Evolutionary conservation across 2,329 filamentous ascomycete species (phyloP), one percentile per base, ranked within the genome.

Genomic region (Diaporthe ampelina): DNA sequence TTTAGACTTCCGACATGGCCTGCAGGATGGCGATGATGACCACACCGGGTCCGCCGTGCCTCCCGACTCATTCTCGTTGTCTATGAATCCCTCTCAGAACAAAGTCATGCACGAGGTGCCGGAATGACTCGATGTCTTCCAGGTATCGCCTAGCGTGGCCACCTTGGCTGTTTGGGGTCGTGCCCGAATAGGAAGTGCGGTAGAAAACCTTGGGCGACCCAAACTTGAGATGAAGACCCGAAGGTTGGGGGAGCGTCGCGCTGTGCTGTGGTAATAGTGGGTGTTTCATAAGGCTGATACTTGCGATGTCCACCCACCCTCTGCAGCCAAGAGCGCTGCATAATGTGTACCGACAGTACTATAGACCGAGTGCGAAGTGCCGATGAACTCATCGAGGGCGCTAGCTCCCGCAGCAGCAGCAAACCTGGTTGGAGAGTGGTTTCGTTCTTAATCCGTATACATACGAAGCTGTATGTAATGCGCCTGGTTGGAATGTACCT

Each of bases 121-220:
- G 32, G 15, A 68, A 68, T 68, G 63, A 68, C 63, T 68, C 63
- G n/a, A 54, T 40, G 24, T 4, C 15, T 0, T 35, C 21, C 63
- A 29, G 19, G n/a, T 40, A 13, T 10, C 48, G 63, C 32, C 21
- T 24, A 29, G 48, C 45, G n/a, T 17, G 61, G 4, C 32, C n/a
- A 21, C 32, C 63, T 68, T 68, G 63, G 63, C 63, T 68, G 63
- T 68, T 68, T 54, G 63, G 63, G 63, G 29, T 67, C 61, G 61
- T 67, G 32, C 29, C 24, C 45, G 32, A 68, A 21, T 54, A 26
- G 63, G 63, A 9, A 68, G 48, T 54, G 32, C 45, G 45, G n/a
- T 4, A 21, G 45, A 40, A 37, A 67, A 67, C 63, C 48, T 68
- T 40, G 24, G 48, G 29, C 45, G 24, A 15, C 32, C 29, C 19